Evolutionary conservation across 768 basidiomycete species (phyloP).

Genomic region (Podaxis sp.): DNA sequence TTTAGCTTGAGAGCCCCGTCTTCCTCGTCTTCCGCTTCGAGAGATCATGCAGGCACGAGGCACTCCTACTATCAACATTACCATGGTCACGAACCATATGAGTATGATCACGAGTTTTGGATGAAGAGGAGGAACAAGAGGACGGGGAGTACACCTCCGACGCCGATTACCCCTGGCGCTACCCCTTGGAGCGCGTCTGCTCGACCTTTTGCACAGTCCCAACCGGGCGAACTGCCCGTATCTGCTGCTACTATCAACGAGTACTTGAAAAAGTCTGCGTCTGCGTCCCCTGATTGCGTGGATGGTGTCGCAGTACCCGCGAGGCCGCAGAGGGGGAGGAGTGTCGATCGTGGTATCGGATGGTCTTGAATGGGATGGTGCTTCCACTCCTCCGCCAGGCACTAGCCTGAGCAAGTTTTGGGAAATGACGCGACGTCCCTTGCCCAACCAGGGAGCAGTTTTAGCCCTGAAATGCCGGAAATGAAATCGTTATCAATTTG

Average conservation of each 20-base stretch:
- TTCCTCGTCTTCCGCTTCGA: neutral
- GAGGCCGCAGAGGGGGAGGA: conserved; percentile 20
- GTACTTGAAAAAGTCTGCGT: neutral
- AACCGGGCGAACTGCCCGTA: conserved; percentile 10
- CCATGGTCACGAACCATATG: conserved; percentile 3
- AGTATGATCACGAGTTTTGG: conserved; percentile 10
- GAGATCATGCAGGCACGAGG: neutral
- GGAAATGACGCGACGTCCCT: neutral
- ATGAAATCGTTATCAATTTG: neutral
- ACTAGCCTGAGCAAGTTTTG: neutral
- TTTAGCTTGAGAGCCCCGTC: conserved; percentile 3
- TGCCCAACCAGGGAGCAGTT: neutral
- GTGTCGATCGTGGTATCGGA: conserved; percentile 18
- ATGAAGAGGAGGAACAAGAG: conserved; percentile 14
- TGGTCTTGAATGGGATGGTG: conserved; percentile 1
- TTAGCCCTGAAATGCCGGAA: neutral
- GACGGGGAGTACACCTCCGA: conserved; percentile 19
- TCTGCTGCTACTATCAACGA: conserved; percentile 11
- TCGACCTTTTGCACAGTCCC: neutral
- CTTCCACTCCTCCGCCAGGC: neutral
- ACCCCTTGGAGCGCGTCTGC: conserved; percentile 2
- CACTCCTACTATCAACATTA: neutral
- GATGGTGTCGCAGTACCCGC: conserved; percentile 11
- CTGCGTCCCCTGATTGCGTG: neutral
- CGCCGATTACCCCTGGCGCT: conserved; percentile 9